Percentiles rank a stretch among this genome's conserved stretches.
Evolutionary conservation across 2,329 filamentous ascomycete genomes (phyloP).

Genomic region (Stemphylium lycopersici): DNA sequence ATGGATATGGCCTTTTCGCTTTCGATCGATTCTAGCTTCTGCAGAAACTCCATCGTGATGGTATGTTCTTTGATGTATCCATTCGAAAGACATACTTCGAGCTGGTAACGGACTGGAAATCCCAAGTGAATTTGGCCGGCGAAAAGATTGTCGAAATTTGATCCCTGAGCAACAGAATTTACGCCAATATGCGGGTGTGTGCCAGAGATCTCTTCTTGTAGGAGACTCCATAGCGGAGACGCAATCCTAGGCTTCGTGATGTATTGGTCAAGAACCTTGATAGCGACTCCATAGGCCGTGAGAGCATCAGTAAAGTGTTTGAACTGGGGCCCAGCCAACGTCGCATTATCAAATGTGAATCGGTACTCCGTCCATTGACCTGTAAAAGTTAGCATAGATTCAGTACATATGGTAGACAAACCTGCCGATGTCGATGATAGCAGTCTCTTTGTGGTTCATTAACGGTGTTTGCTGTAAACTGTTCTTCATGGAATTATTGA

Average conservation of each 20-base stretch:
- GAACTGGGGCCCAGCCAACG: slow-evolving; percentile 45
- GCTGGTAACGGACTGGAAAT: slow-evolving; percentile 82
- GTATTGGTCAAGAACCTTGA: slow-evolving; percentile 56
- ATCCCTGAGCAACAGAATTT: slow-evolving; percentile 2
- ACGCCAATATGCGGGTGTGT: slow-evolving; percentile 30
- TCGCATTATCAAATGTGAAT: slow-evolving; percentile 54
- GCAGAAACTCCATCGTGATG: slow-evolving; percentile 71
- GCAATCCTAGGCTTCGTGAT: slow-evolving; percentile 32
- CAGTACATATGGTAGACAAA: not conserved
- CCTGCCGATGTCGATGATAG: slow-evolving; percentile 66
- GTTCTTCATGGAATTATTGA: slow-evolving; percentile 47
- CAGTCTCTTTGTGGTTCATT: slow-evolving; percentile 51
- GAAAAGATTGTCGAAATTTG: slow-evolving; percentile 42
- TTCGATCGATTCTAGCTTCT: slow-evolving; percentile 61
- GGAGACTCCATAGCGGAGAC: slow-evolving; percentile 30
- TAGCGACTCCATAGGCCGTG: slow-evolving; percentile 73
- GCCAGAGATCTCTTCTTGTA: slow-evolving; percentile 39
- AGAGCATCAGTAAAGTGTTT: slow-evolving; percentile 61
- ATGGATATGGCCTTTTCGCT: slow-evolving; percentile 65
- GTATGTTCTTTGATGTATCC: slow-evolving; percentile 77
- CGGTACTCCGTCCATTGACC: slow-evolving; percentile 69
- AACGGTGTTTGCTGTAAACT: slow-evolving; percentile 28
- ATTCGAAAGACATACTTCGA: slow-evolving; percentile 91
- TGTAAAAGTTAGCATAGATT: slow-evolving; percentile 23
- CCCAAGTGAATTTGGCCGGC: slow-evolving; percentile 32